Percentiles rank a stretch among this genome's conserved stretches.
These are phyloP conservation scores for Scleroderma citrinum DNA, from an alignment of 768 basidiomycete species.

Conservation along the genomic window DNA sequence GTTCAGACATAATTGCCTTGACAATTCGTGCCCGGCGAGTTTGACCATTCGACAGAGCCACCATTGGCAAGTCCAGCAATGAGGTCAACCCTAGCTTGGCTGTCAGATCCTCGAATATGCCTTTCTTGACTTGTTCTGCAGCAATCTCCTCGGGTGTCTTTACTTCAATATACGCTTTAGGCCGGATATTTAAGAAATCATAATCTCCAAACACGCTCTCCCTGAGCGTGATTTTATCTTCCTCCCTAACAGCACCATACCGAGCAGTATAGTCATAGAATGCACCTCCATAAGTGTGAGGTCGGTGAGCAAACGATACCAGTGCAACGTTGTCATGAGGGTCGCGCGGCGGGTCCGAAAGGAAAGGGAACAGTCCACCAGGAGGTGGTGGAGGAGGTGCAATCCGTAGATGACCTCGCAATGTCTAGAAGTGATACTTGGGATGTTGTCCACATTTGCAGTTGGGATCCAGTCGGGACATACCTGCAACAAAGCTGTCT, in stretches of 20 bases:
- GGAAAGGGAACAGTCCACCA: slow-evolving; percentile 74
- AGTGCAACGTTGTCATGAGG: slow-evolving; percentile 45
- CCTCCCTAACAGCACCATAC: slow-evolving; percentile 84
- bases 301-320: slow-evolving; percentile 65
- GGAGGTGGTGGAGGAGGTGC: slow-evolving; percentile 59
- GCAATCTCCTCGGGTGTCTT: slow-evolving; percentile 20
- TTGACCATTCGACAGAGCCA: slow-evolving; percentile 90
- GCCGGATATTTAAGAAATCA: slow-evolving; percentile 29
- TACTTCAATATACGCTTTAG: slow-evolving; percentile 11
- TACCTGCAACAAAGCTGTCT: slow-evolving; percentile 62
- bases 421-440: slow-evolving; percentile 35
- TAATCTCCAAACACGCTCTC: slow-evolving; percentile 61
- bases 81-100: slow-evolving; percentile 48
- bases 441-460: not conserved
- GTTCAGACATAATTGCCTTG: slow-evolving; percentile 63
- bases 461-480: slow-evolving; percentile 7
- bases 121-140: slow-evolving; percentile 22
- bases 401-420: slow-evolving; percentile 68
- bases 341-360: slow-evolving; percentile 40
- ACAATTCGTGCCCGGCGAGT: slow-evolving; percentile 81
- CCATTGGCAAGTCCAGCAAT: slow-evolving; percentile 75
- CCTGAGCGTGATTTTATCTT: slow-evolving; percentile 71
- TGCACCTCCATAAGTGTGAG: slow-evolving; percentile 51
- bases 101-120: slow-evolving; percentile 48
- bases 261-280: slow-evolving; percentile 94